Conservation (phyloP, 768 basidiomycete genomes). For the Macrolepiota fuliginosa region DNA sequence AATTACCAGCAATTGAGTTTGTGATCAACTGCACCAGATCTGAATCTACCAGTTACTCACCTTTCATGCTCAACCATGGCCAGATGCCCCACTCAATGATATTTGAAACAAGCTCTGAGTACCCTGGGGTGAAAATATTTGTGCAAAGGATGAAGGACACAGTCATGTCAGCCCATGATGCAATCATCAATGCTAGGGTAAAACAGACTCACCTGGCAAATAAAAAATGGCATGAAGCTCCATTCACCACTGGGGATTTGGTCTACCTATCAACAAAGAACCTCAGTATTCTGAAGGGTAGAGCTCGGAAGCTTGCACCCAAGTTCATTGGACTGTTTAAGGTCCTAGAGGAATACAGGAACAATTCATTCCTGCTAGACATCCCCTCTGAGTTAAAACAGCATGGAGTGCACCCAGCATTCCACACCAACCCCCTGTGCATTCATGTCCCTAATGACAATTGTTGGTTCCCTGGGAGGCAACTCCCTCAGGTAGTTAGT, state of each 20-base stretch:
- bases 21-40: background rate
- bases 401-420: conserved; percentile 20
- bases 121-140: conserved; percentile 9
- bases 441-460: conserved; percentile 34
- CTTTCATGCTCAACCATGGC: background rate
- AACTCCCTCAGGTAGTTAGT: conserved; percentile 16
- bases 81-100: background rate
- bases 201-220: conserved; percentile 31
- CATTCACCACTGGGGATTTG: conserved; percentile 22
- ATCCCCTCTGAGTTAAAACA: conserved; percentile 19
- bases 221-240: conserved; percentile 14
- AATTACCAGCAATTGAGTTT: conserved; percentile 14
- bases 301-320: conserved; percentile 21
- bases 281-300: conserved; percentile 22
- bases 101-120: background rate
- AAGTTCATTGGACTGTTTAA: conserved; percentile 22
- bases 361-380: conserved; percentile 18
- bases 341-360: conserved; percentile 17
- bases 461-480: conserved; percentile 25
- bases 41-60: background rate
- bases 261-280: conserved; percentile 33
- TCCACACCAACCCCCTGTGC: conserved; percentile 29
- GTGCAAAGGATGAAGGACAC: conserved; percentile 17
- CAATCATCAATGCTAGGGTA: conserved; percentile 30
- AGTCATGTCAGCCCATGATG: conserved; percentile 31